phyloP scores from a whole-genome alignment of 306 rosid species.

The Mimosa bimucronata region DNA sequence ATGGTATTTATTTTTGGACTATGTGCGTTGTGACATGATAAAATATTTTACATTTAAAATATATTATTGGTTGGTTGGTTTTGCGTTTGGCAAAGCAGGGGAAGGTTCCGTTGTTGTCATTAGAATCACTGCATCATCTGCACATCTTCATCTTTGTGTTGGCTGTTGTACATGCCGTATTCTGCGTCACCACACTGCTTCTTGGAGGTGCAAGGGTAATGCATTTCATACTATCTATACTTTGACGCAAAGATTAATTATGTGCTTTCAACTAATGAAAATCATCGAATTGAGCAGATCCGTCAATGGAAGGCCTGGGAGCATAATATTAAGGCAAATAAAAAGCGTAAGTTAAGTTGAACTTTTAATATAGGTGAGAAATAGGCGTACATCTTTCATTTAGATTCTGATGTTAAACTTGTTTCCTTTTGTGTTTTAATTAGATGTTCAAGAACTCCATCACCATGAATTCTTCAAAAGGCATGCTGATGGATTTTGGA shows the following conservation, averaged over 20 bases:
- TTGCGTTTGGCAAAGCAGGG: constrained; percentile 53
- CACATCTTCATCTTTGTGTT: constrained; percentile 91
- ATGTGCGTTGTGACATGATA: background rate
- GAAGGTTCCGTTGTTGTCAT: constrained; percentile 70
- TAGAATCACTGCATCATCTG: constrained; percentile 85
- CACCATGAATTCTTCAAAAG: constrained; percentile 45
- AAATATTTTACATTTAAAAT: no score
- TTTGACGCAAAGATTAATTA: background rate
- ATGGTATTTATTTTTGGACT: background rate
- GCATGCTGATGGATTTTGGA: constrained; percentile 67
- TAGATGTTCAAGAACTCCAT: background rate
- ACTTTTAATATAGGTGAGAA: constrained; percentile 30
- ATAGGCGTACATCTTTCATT: background rate
- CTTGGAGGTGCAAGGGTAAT: constrained; percentile 80
- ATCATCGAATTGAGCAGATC: constrained; percentile 46
- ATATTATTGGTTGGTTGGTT: no score
- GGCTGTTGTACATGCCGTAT: constrained; percentile 80
- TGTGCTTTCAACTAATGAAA: background rate
- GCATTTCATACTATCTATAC: background rate
- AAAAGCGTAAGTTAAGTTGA: constrained; percentile 38
- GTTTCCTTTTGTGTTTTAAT: background rate
- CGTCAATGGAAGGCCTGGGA: constrained; percentile 84
- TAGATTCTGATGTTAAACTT: constrained; percentile 3
- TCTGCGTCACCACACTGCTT: constrained; percentile 77
- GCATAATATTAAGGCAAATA: constrained; percentile 29